Evolutionary conservation across 306 rosid genomes (phyloP).

Genomic region (Elaeagnus macrophylla): DNA sequence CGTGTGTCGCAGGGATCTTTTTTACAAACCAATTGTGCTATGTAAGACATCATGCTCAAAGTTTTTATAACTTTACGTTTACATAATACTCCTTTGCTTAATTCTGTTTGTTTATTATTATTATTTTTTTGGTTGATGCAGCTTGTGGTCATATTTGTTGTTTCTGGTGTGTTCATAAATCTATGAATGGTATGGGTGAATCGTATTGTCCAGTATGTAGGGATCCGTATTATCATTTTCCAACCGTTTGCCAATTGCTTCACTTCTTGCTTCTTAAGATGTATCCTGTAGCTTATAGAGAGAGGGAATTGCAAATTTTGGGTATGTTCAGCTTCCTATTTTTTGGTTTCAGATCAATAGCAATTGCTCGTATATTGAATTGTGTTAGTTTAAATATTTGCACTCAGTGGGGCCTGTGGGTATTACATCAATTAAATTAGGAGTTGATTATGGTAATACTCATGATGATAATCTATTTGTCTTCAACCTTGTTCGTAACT

Average conservation of each 20-base stretch:
- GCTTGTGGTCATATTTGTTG: conserved; percentile 86
- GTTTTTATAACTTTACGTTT: background rate
- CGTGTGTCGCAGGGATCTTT: conserved; percentile 58
- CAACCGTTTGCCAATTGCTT: conserved; percentile 61
- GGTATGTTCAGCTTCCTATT: conserved; percentile 31
- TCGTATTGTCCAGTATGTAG: conserved; percentile 78
- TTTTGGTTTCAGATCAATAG: background rate
- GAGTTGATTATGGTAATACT: too few species aligned
- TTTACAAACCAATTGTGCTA: conserved; percentile 80
- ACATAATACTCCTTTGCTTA: background rate
- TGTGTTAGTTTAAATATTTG: background rate
- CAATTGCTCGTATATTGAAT: background rate
- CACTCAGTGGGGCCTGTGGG: background rate
- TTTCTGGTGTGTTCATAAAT: conserved; percentile 79
- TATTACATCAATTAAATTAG: too few species aligned
- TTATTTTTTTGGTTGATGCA: conserved; percentile 27
- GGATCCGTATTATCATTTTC: conserved; percentile 58
- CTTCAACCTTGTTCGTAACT: too few species aligned
- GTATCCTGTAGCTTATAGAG: conserved; percentile 53
- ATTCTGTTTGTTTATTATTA: background rate
- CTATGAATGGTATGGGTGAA: conserved; percentile 34
- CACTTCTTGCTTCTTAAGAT: conserved; percentile 62
- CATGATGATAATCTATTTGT: too few species aligned
- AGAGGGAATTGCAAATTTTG: conserved; percentile 46
- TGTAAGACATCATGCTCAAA: conserved; percentile 36